These are phyloP conservation scores for Tolypocladium tropicale DNA, from an alignment of 2,329 filamentous ascomycete species.

Conservation along the genomic window DNA sequence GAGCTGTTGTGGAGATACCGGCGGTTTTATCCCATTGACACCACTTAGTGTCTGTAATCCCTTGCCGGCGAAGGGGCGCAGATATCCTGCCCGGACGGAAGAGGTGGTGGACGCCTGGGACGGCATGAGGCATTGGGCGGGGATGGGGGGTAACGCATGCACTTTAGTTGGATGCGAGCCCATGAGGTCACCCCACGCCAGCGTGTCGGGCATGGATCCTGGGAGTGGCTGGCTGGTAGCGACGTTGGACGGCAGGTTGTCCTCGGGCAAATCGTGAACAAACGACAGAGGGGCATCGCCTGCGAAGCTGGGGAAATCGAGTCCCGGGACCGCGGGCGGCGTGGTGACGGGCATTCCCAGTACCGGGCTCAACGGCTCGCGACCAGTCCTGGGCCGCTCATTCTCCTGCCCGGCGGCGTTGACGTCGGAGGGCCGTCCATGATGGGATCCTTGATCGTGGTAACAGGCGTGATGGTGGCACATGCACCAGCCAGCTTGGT, in stretches of 20 bases:
- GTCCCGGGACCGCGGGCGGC: conserved; percentile 21
- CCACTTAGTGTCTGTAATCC: conserved; percentile 43
- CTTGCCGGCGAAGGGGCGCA: conserved; percentile 44
- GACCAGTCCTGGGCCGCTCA: conserved; percentile 34
- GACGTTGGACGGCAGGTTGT: conserved; percentile 11
- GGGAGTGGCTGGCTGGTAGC: conserved; percentile 19
- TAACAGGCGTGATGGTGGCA: conserved; percentile 54
- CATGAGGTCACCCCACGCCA: conserved; percentile 37
- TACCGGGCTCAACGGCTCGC: conserved; percentile 42
- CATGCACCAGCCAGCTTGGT: conserved; percentile 47
- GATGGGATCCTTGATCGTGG: conserved; percentile 36
- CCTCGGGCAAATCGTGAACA: conserved; percentile 18
- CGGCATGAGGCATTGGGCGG: conserved; percentile 38
- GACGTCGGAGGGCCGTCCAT: conserved; percentile 12
- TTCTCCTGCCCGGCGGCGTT: conserved; percentile 37
- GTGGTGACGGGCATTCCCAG: conserved; percentile 35
- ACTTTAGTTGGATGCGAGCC: conserved; percentile 24
- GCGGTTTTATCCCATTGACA: conserved; percentile 13
- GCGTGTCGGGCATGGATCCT: conserved; percentile 44
- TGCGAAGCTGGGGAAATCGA: conserved; percentile 31
- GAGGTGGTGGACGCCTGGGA: conserved; percentile 45
- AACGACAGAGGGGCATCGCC: conserved; percentile 21
- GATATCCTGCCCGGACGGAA: conserved; percentile 38
- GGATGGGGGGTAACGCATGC: conserved; percentile 31
- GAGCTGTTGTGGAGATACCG: conserved; percentile 21